phyloP scores from a whole-genome alignment of 306 rosid species.

The Dicorynia guianensis region DNA sequence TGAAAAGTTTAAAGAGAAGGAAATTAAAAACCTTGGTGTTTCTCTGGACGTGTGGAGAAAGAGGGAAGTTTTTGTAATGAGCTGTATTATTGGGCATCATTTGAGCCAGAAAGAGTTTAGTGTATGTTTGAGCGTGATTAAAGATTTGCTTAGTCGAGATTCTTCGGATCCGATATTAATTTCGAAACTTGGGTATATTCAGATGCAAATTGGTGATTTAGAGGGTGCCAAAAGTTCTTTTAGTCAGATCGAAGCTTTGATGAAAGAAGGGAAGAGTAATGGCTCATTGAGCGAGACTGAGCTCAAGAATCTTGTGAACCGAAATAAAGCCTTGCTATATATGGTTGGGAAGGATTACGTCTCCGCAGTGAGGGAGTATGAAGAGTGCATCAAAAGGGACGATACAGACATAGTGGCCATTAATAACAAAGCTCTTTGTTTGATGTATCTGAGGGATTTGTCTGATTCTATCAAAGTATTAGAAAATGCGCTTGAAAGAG shows the following conservation, averaged over 20 bases:
- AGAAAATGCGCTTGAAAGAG: slow-evolving; percentile 88
- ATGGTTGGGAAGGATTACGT: slow-evolving; percentile 91
- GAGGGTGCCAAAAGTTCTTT: slow-evolving; percentile 84
- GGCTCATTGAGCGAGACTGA: slow-evolving; percentile 65
- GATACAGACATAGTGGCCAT: slow-evolving; percentile 68
- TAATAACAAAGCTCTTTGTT: slow-evolving; percentile 86
- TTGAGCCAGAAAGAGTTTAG: slow-evolving; percentile 69
- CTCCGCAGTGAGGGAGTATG: slow-evolving; percentile 94
- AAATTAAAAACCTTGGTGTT: slow-evolving; percentile 13
- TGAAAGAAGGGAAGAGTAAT: slow-evolving; percentile 50
- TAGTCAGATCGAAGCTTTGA: slow-evolving; percentile 58
- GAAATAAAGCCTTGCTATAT: slow-evolving; percentile 83
- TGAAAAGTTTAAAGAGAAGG: slow-evolving; percentile 48
- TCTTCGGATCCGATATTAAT: slow-evolving; percentile 60
- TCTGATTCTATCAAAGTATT: slow-evolving; percentile 90
- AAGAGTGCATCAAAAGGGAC: slow-evolving; percentile 87
- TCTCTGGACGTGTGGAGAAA: slow-evolving; percentile 63
- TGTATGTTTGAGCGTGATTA: slow-evolving; percentile 66
- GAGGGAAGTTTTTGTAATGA: slow-evolving; percentile 75
- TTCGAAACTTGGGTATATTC: slow-evolving; percentile 84
- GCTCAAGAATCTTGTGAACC: slow-evolving; percentile 66
- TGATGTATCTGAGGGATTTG: slow-evolving; percentile 93
- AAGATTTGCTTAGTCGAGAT: slow-evolving; percentile 55
- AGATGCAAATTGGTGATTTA: slow-evolving; percentile 83
- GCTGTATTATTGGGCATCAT: slow-evolving; percentile 77